Evolutionary conservation across 2,329 filamentous ascomycete genomes (phyloP).

Genomic region (Pseudocercospora cruenta): DNA sequence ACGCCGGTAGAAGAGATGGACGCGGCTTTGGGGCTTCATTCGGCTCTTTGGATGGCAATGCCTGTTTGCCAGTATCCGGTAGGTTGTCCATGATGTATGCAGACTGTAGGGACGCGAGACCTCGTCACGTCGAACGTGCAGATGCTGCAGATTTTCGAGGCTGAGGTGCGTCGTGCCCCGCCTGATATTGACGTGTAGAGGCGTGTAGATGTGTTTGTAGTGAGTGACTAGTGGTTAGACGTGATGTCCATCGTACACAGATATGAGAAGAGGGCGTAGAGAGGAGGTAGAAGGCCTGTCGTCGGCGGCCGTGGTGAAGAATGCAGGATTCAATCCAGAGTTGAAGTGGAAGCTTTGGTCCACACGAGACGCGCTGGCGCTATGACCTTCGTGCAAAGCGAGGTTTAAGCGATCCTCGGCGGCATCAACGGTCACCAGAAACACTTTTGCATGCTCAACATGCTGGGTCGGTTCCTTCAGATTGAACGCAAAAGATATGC

Average conservation of each 20-base stretch:
- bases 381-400: constrained; percentile 1
- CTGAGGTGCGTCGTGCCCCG: constrained; percentile 19
- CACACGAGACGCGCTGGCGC: background rate
- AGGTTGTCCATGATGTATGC: constrained; percentile 31
- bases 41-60: constrained; percentile 21
- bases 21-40: constrained; percentile 35
- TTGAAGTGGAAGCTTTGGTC: constrained; percentile 5
- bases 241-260: constrained; percentile 18
- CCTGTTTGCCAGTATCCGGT: constrained; percentile 17
- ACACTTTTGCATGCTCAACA: background rate
- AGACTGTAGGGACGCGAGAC: constrained; percentile 30
- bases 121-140: constrained; percentile 17
- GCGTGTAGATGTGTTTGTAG: constrained; percentile 13
- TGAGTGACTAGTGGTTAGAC: constrained; percentile 18
- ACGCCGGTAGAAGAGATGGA: constrained; percentile 73
- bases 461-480: background rate
- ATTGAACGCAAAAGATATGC: background rate
- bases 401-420: background rate
- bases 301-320: constrained; percentile 1
- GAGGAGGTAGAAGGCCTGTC: background rate
- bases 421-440: constrained; percentile 3
- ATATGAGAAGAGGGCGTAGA: constrained; percentile 2
- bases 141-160: constrained; percentile 20
- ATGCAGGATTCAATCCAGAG: constrained; percentile 1
- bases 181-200: constrained; percentile 21